Evolutionary conservation across 495 filamentous ascomycete species (phyloP), one percentile per base, ranked within the genome.

Genomic region (Penicillium longicatenatum): DNA sequence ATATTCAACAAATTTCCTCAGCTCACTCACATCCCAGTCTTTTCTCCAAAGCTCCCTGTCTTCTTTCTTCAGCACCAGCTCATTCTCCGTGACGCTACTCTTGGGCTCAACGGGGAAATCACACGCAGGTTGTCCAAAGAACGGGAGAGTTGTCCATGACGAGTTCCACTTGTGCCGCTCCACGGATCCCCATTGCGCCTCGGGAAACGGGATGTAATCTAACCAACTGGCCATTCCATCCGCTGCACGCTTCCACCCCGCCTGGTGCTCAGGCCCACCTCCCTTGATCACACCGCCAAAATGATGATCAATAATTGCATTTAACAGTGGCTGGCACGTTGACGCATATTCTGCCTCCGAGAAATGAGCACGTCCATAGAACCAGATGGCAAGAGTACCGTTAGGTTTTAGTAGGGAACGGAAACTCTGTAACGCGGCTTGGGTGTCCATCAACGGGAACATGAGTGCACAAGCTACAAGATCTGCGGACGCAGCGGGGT

Each of bases 111-210:
- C 42, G 4, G n/a, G 42, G 16, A 44, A 44, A 19, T 22, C 16
- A 44, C 42, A 20, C 42, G 42, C 42, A 19, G 17, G n/a, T 6
- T 20, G n/a, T 22, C 17, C 21, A 11, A 44, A 44, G 42, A 44
- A 44, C 16, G n/a, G 42, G n/a, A 19, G 17, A 44, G 31, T 35
- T 14, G 31, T 35, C 9, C 31, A 35, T 7, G 20, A 22, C 16
- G 44, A 50, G n/a, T 33, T 50, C 47, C 47, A 50, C 47, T 33
- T 50, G 2, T 35, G 47, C 11, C 47, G 47, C 24, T 50, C 47
- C 16, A 50, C 47, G 9, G 17, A n/a, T n/a, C 16, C 16, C 46
- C 46, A 48, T n/a, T 48, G 11, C 14, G 20, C 5, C 46, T 48
- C 46, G 16, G 21, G 7, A 7, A 48, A 26, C 7, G 46, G 20